These are phyloP conservation scores for Lathyrus oleraceus DNA, from an alignment of 306 rosid species.

Conservation along the genomic window DNA sequence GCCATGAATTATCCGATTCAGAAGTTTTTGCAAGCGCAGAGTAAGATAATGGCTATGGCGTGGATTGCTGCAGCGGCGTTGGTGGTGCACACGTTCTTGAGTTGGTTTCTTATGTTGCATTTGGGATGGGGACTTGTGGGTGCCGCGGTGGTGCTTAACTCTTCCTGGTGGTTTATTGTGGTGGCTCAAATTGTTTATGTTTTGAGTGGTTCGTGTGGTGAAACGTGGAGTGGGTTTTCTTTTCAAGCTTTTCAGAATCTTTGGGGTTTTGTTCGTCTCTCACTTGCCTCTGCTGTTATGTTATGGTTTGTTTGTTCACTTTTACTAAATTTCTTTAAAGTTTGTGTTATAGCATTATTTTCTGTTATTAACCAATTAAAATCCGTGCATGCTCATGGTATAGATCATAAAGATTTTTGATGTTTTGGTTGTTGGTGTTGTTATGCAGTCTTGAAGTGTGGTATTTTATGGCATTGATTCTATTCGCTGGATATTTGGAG, in stretches of 20 bases:
- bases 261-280: conserved; percentile 67
- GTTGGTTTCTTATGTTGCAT: conserved; percentile 74
- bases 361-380: no score
- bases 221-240: conserved; percentile 83
- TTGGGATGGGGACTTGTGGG: conserved; percentile 73
- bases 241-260: conserved; percentile 67
- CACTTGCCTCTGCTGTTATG: conserved; percentile 82
- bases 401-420: background rate
- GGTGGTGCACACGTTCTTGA: conserved; percentile 58
- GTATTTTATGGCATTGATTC: conserved; percentile 78
- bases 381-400: no score
- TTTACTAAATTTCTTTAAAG: background rate
- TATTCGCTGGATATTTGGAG: conserved; percentile 81
- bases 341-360: background rate
- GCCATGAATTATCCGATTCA: conserved; percentile 71
- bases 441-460: conserved; percentile 71
- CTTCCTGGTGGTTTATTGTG: conserved; percentile 78
- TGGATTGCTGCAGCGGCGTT: conserved; percentile 56
- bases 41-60: conserved; percentile 90
- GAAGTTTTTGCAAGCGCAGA: conserved; percentile 86
- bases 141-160: conserved; percentile 66
- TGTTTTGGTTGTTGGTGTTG: background rate
- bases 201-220: conserved; percentile 57
- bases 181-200: conserved; percentile 64
- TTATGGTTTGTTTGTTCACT: conserved; percentile 64